Base-by-base conservation (phyloP, 495 filamentous ascomycete genomes). In the Trichocladium uniseriatum region DNA sequence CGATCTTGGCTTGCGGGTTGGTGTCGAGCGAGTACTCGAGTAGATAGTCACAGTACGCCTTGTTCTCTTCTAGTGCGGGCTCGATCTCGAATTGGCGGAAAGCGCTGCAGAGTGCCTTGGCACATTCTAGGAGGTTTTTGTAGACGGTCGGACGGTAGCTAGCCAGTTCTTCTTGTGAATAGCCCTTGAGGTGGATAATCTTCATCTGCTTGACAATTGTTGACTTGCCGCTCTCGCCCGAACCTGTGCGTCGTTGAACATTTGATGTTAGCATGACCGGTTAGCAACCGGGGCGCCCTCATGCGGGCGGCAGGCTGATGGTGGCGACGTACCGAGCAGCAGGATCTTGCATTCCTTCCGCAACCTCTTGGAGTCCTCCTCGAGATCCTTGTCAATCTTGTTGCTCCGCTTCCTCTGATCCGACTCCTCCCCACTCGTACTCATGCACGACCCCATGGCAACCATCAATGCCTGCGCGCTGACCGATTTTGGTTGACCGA, bases 171-270 rank as follows among this genome's bases (percentile, higher is more conserved):
- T 96, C 89, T 51, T 83, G 77, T 2, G 86, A 85, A 66, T 97
- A 98, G 49, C 92, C 92, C 69, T 94, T 94, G 60, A 96, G 86
- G 60, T 97, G 92, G 56, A 97, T 97, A 60, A 98, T 97, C 70
- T 98, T 98, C 92, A 97, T 98, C 75, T 97, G 92, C 67, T 97
- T 97, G 53, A 98, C 92, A 55, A 97, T 96, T 4, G 92, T 98
- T 41, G 92, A 96, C 69, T 98, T 98, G 42, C 92, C 92, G 69
- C 90, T 96, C 75, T 98, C 92, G 50, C 92, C 92, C 49, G 92
- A 96, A 34, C 92, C 92, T 98, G 60, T 37, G 36, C 34, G n/a
- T 11, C 14, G 19, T n/a, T 21, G 4, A 16, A 20, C 16, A 18
- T 1, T 24, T 43, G 32, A 27, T 4, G 47, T 49, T 24, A 39